phyloP scores from a whole-genome alignment of 2,329 filamentous ascomycete species.

The Aspergillus sp. region DNA sequence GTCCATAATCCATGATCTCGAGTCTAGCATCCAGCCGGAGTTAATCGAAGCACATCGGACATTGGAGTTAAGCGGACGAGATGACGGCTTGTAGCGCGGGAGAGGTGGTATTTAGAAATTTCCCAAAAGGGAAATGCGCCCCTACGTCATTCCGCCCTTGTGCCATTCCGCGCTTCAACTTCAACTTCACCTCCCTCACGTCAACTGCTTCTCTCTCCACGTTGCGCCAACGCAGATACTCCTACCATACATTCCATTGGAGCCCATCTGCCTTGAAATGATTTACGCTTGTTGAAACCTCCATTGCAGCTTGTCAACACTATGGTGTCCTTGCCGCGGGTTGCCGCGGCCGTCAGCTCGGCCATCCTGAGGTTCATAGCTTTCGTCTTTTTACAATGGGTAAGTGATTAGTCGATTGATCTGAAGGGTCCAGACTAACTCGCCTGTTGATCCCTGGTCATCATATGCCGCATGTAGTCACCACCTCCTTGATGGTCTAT shows the following conservation, averaged over 20 bases:
- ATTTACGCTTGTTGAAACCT: not conserved
- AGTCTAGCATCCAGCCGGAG: no score
- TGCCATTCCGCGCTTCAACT: not conserved
- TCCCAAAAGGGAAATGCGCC: not conserved
- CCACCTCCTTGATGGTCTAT: constrained; percentile 46
- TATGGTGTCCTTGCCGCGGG: constrained; percentile 34
- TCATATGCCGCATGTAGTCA: constrained; percentile 34
- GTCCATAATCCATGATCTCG: no score
- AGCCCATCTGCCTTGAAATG: no score
- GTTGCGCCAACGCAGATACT: not conserved
- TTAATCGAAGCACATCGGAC: no score
- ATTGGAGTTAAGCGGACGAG: no score
- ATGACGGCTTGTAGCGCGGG: no score
- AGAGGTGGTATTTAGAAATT: not conserved
- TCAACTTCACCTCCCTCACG: not conserved
- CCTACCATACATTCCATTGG: not conserved
- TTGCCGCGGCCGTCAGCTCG: constrained; percentile 36
- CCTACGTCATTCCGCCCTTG: not conserved
- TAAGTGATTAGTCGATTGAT: constrained; percentile 15
- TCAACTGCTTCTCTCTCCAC: not conserved
- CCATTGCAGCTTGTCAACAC: not conserved
- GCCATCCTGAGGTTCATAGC: constrained; percentile 31
- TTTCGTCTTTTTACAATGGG: constrained; percentile 47
- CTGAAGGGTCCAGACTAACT: constrained; percentile 2
- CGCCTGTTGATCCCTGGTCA: constrained; percentile 37